These are phyloP conservation scores for Pythium apleroticum DNA, from an alignment of 352 stramenopile species.

Conservation along the genomic window DNA sequence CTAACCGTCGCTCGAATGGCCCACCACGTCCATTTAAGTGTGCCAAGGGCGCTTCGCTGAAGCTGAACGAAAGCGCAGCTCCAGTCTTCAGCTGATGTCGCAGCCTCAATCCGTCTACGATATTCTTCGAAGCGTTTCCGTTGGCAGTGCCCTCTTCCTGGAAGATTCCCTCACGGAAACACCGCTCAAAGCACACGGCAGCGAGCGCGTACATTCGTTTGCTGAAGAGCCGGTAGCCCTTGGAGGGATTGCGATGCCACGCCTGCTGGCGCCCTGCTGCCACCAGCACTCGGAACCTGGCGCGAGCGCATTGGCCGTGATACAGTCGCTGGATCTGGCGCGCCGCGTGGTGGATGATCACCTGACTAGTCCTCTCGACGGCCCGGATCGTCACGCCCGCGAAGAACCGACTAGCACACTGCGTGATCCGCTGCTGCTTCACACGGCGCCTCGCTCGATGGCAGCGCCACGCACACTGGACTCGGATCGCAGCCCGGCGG, in stretches of 20 bases:
- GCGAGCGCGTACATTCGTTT: conserved; percentile 40
- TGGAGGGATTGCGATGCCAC: conserved; percentile 57
- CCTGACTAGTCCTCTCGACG: conserved; percentile 20
- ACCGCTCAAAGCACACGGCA: conserved; percentile 51
- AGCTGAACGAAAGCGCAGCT: conserved; percentile 54
- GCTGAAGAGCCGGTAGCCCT: conserved; percentile 40
- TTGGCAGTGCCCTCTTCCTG: conserved; percentile 2
- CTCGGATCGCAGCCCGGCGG: conserved; percentile 30
- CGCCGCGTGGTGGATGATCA: conserved; percentile 32
- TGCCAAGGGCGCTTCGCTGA: conserved; percentile 30
- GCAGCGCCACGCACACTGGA: conserved; percentile 58
- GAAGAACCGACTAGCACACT: conserved; percentile 25
- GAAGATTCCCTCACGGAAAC: conserved; percentile 44
- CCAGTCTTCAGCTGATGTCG: conserved; percentile 13
- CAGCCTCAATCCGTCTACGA: not conserved
- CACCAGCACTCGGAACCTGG: conserved; percentile 35
- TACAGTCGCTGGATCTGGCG: conserved; percentile 45
- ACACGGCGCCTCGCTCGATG: conserved; percentile 28
- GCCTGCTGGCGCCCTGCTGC: conserved; percentile 35
- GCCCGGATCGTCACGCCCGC: conserved; percentile 19
- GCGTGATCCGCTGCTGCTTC: conserved; percentile 21
- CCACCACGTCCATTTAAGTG: conserved; percentile 14
- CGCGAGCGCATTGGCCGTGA: conserved; percentile 38
- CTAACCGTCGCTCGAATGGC: not conserved
- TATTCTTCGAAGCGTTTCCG: not conserved